A percentile compares a stretch with the other conserved stretches of the same genome.
Conservation (phyloP, 306 rosid species). For the Cotoneaster glaucophyllus region DNA sequence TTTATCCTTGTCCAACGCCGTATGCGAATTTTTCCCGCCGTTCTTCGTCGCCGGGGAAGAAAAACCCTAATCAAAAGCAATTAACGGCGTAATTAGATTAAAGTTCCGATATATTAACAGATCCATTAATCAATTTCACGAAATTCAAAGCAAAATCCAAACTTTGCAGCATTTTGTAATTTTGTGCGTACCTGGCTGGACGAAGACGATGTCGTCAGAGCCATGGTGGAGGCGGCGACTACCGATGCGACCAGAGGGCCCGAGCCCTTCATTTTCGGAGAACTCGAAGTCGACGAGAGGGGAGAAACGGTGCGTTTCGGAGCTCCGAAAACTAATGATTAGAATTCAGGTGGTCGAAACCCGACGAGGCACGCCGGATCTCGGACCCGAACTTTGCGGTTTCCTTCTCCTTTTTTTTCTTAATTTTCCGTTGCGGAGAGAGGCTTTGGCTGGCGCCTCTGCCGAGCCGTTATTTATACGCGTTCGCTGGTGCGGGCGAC, state of each 20-base stretch:
- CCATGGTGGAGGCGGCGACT: slow-evolving; percentile 46
- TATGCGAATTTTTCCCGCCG: not conserved
- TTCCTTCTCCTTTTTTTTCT: not conserved
- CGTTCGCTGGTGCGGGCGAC: not conserved
- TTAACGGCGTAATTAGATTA: not conserved
- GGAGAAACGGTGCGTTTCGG: not conserved
- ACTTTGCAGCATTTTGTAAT: not conserved
- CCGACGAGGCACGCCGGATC: slow-evolving; percentile 40
- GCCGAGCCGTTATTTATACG: not conserved
- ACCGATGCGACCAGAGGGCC: slow-evolving; percentile 45
- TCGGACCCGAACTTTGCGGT: slow-evolving; percentile 10
- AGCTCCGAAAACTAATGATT: not conserved
- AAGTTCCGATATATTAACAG: not conserved
- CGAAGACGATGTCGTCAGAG: slow-evolving; percentile 28
- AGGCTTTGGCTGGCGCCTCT: not conserved
- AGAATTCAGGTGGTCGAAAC: slow-evolving; percentile 18
- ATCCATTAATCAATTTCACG: not conserved
- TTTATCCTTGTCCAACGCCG: slow-evolving; percentile 39
- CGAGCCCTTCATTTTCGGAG: slow-evolving; percentile 32
- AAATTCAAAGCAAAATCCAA: not conserved
- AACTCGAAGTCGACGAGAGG: not conserved
- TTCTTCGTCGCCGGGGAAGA: slow-evolving; percentile 4
- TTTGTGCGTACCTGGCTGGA: slow-evolving; percentile 17
- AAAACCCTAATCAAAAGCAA: slow-evolving; percentile 12
- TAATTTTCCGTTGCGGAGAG: not conserved